A percentile compares a stretch with the other conserved stretches of the same genome.
Conservation (phyloP, 2,329 filamentous ascomycete species). For the Pyricularia pennisetigena region DNA sequence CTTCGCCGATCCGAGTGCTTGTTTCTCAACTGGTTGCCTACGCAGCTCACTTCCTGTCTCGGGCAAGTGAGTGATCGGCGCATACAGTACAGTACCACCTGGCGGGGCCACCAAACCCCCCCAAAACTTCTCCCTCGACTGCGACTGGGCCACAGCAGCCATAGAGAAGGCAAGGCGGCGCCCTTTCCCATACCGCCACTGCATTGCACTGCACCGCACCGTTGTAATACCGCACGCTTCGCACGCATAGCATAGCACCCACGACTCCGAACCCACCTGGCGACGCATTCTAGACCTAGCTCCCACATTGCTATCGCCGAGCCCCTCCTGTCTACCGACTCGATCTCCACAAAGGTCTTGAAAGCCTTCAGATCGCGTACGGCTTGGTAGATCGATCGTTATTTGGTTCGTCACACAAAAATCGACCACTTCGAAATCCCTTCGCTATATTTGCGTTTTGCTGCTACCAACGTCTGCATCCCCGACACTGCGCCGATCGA, state of each 20-base stretch:
- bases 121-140: background rate
- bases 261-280: background rate
- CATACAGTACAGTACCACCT: background rate
- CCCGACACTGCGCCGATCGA: background rate
- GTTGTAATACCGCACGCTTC: background rate
- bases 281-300: background rate
- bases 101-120: background rate
- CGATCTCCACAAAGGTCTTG: background rate
- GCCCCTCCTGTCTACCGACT: constrained; percentile 2
- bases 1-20: constrained; percentile 1
- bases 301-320: background rate
- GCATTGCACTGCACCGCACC: background rate
- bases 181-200: background rate
- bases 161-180: background rate
- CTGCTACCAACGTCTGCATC: background rate
- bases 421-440: background rate
- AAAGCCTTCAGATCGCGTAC: background rate
- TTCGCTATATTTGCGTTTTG: background rate
- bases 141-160: background rate
- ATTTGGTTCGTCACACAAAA: background rate
- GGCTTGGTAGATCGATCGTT: background rate
- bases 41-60: constrained; percentile 2
- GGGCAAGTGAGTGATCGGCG: background rate
- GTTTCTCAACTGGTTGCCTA: background rate
- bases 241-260: background rate